Conservation (phyloP, 2,329 filamentous ascomycete species). For the Exophiala calicioides region DNA sequence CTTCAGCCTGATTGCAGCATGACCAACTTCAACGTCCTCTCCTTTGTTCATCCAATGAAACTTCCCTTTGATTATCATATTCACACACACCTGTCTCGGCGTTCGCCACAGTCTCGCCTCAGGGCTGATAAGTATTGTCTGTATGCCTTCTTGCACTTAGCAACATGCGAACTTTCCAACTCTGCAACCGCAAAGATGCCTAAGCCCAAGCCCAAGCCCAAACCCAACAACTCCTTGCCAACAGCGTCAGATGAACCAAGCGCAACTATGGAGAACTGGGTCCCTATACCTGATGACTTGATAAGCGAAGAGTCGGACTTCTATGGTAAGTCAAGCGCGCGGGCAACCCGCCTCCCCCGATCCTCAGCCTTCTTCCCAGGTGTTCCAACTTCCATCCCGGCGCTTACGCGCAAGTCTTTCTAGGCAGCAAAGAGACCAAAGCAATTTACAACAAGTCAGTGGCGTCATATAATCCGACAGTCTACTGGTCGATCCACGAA, state of each 20-base stretch:
- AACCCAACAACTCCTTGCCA: too few species aligned
- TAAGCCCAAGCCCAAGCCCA: too few species aligned
- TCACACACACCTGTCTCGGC: too few species aligned
- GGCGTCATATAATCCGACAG: slow-evolving; percentile 51
- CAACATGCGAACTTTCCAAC: neutral
- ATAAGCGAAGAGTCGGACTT: slow-evolving; percentile 49
- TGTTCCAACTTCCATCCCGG: too few species aligned
- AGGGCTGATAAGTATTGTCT: too few species aligned
- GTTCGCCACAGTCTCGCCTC: too few species aligned
- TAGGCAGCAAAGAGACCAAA: slow-evolving; percentile 59
- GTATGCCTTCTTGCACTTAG: too few species aligned
- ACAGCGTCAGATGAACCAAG: neutral
- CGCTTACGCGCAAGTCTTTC: too few species aligned
- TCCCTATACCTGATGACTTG: slow-evolving; percentile 27
- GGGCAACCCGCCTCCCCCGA: too few species aligned
- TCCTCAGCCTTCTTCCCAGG: neutral
- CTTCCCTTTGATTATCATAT: too few species aligned
- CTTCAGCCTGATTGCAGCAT: slow-evolving; percentile 5
- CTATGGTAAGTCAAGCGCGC: slow-evolving; percentile 41
- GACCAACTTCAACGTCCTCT: neutral
- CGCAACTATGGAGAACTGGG: neutral
- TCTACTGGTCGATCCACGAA: slow-evolving; percentile 49
- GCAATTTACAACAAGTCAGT: slow-evolving; percentile 53
- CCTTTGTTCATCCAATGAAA: neutral
- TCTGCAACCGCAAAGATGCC: neutral